A percentile compares a stretch with the other conserved stretches of the same genome.
Conservation (phyloP, 768 basidiomycete genomes). For the Lactarius quietus region DNA sequence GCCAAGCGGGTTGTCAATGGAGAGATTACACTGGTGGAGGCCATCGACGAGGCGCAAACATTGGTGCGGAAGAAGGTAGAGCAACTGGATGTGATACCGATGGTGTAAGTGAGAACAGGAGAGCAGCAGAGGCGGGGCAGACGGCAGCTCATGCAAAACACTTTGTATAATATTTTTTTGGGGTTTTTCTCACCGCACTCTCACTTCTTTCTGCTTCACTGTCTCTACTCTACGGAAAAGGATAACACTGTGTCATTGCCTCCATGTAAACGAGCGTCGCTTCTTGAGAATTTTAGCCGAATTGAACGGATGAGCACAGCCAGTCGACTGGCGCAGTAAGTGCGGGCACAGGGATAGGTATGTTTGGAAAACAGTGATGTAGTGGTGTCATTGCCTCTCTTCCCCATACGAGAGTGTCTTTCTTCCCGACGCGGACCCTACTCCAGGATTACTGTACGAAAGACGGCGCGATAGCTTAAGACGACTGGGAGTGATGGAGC, state of each 20-base stretch:
- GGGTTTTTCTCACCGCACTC: neutral
- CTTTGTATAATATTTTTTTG: neutral
- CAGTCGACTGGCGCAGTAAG: neutral
- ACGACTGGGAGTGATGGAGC: neutral
- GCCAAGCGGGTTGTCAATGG: conserved; percentile 1
- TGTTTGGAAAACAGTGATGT: neutral
- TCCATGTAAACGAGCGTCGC: neutral
- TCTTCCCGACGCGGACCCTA: neutral
- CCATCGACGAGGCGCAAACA: neutral
- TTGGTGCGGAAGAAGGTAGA: neutral
- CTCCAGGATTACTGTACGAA: neutral
- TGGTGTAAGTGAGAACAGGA: neutral
- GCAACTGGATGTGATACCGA: neutral
- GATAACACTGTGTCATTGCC: neutral
- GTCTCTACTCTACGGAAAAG: neutral
- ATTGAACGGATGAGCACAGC: neutral
- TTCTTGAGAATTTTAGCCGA: neutral
- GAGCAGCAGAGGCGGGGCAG: neutral
- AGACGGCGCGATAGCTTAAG: neutral
- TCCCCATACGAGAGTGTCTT: neutral
- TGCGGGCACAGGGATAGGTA: neutral
- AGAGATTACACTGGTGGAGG: neutral
- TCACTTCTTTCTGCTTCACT: neutral
- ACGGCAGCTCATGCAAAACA: neutral
- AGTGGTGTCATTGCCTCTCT: neutral